phyloP scores from a whole-genome alignment of 176 grass and related monocot genomes.

The Rhynchospora pubera region DNA sequence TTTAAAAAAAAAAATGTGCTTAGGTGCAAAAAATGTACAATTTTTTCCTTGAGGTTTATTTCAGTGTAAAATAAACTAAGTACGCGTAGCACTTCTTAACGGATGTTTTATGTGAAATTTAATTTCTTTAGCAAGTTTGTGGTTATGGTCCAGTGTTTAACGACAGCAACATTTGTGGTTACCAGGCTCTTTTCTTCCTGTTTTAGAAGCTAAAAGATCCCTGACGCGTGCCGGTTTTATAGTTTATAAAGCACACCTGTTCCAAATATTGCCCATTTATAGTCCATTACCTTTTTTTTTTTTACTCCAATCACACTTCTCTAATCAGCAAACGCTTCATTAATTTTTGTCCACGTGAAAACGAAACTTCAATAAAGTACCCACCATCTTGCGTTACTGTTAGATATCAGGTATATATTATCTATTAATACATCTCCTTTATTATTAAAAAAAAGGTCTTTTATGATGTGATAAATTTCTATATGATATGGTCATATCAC shows the following conservation, averaged over 20 bases:
- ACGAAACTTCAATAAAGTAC: not conserved
- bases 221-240: not conserved
- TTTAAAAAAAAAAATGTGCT: no score
- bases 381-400: not conserved
- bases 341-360: not conserved
- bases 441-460: no score
- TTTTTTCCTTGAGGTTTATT: not conserved
- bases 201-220: not conserved
- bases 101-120: not conserved
- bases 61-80: not conserved
- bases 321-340: not conserved
- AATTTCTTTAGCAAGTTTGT: not conserved
- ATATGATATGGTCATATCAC: not conserved
- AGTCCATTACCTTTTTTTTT: not conserved
- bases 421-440: no score
- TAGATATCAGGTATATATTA: no score
- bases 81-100: not conserved
- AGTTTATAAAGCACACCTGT: not conserved
- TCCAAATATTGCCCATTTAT: not conserved
- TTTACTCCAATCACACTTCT: not conserved
- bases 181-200: not conserved
- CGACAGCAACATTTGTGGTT: slow-evolving; percentile 6
- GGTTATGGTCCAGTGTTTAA: not conserved
- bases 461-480: not conserved
- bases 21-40: not conserved